Evolutionary conservation across 2,329 filamentous ascomycete genomes (phyloP), one percentile per base, ranked within the genome.

Genomic region (Leptographium lundbergii): DNA sequence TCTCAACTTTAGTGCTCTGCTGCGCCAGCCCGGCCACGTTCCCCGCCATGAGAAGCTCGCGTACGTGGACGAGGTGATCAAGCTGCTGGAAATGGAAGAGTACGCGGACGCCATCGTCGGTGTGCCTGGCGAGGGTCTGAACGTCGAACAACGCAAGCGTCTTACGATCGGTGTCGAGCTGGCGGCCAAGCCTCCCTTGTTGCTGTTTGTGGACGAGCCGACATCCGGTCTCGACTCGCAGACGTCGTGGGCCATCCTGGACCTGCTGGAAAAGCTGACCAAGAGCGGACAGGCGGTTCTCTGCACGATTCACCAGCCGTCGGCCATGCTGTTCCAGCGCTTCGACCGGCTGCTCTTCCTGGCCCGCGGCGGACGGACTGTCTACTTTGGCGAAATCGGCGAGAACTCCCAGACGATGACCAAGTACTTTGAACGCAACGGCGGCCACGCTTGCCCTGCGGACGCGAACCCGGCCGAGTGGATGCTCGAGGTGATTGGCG

Each of bases 151-250:
- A 70, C 77, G 82, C 54, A 86, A 86, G 72, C 87, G 90, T 67
- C 79, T 96, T 5, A 96, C 91, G 0, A 61, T 96, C 63, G 92
- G 90, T 72, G 91, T 96, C n/a, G 92, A 97, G 70, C 80, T 97
- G 24, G 91, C 89, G 52, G 91, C 92, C 5, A 96, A 94, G 75
- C 92, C 92, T 6, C 85, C 89, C 47, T 78, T 96, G 57, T 79
- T 96, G 61, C 82, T 96, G 54, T 96, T 96, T 75, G 83, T 96
- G 39, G 91, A 97, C 67, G 91, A 97, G 72, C 91, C 91, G n/a
- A 96, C 91, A 3, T 96, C 91, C 32, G 91, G 91, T 76, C 83
- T 96, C 24, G 91, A 96, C 72, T 89, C 85, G 68, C 91, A 96
- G 71, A 95, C 91, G 1, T 92, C 91, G 1, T 96, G 89, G 89